phyloP scores from a whole-genome alignment of 176 grass and related monocot genomes.

The Saccharum officinarum region DNA sequence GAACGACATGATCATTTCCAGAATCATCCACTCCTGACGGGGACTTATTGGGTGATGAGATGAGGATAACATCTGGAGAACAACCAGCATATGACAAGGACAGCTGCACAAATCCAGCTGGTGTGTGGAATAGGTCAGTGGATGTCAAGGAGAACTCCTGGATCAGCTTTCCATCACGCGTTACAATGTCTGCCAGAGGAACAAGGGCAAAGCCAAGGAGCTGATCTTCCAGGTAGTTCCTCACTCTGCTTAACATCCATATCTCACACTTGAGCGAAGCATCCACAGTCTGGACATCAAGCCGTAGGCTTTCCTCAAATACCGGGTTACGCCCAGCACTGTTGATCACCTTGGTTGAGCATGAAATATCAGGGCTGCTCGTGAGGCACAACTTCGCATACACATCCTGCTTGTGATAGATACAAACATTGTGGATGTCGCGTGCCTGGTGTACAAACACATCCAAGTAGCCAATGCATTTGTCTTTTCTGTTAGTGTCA shows the following conservation, averaged over 20 bases:
- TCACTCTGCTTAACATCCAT: slow-evolving; percentile 91
- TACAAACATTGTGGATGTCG: slow-evolving; percentile 95
- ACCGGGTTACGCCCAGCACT: slow-evolving; percentile 80
- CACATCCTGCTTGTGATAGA: slow-evolving; percentile 97
- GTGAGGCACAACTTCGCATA: slow-evolving; percentile 87
- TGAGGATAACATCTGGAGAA: slow-evolving; percentile 75
- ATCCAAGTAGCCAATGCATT: slow-evolving; percentile 64
- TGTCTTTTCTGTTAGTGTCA: slow-evolving; percentile 26
- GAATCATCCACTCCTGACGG: background rate
- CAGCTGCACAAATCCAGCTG: slow-evolving; percentile 79
- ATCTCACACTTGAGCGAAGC: slow-evolving; percentile 72
- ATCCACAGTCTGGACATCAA: slow-evolving; percentile 55
- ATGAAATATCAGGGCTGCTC: slow-evolving; percentile 43
- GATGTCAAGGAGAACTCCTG: slow-evolving; percentile 74
- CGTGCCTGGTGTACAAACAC: slow-evolving; percentile 81
- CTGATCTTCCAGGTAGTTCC: slow-evolving; percentile 91
- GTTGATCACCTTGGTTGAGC: slow-evolving; percentile 81
- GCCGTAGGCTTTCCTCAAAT: slow-evolving; percentile 64
- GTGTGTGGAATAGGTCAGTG: slow-evolving; percentile 82
- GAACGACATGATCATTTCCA: slow-evolving; percentile 31
- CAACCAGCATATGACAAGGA: slow-evolving; percentile 74
- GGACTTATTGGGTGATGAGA: slow-evolving; percentile 47
- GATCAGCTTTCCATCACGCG: slow-evolving; percentile 41
- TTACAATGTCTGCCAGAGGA: slow-evolving; percentile 62
- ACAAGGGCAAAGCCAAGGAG: slow-evolving; percentile 81